These are phyloP conservation scores for Fusarium dimerum DNA, from an alignment of 2,329 filamentous ascomycete genomes.

Conservation along the genomic window DNA sequence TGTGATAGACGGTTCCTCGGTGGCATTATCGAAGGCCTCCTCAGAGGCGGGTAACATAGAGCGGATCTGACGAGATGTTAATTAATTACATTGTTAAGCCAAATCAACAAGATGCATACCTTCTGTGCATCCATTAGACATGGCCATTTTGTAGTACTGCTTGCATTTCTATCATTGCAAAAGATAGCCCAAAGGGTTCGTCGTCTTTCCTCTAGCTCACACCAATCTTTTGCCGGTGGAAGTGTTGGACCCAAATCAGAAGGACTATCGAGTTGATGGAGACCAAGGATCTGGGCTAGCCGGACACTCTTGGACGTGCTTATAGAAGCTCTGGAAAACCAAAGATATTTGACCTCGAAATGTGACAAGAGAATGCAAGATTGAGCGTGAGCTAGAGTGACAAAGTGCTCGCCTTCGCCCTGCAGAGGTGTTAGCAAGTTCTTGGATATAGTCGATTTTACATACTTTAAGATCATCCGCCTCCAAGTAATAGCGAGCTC, in stretches of 20 bases:
- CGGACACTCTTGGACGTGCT: conserved; percentile 70
- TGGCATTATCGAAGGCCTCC: conserved; percentile 68
- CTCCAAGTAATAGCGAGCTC: conserved; percentile 24
- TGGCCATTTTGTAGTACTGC: conserved; percentile 86
- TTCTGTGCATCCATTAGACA: conserved; percentile 74
- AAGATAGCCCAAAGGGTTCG: conserved; percentile 82
- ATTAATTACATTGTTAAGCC: neutral
- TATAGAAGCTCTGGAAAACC: conserved; percentile 81
- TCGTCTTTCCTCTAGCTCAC: conserved; percentile 70
- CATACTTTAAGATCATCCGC: conserved; percentile 26
- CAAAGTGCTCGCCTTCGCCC: conserved; percentile 27
- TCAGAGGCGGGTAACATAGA: conserved; percentile 76
- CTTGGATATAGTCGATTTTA: fast-evolving
- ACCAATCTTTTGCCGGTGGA: conserved; percentile 73
- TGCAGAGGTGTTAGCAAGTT: conserved; percentile 1
- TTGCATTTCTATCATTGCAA: conserved; percentile 76
- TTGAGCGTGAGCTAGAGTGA: conserved; percentile 71
- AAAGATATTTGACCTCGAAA: conserved; percentile 80
- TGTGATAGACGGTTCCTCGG: conserved; percentile 58
- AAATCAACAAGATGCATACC: conserved; percentile 26
- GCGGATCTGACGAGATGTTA: conserved; percentile 50
- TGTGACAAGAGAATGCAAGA: conserved; percentile 70
- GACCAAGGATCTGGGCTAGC: conserved; percentile 75
- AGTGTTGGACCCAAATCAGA: conserved; percentile 72
- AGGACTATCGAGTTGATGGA: conserved; percentile 70